Evolutionary conservation across 345 rosid species (phyloP).

Genomic region (Lumnitzera racemosa): DNA sequence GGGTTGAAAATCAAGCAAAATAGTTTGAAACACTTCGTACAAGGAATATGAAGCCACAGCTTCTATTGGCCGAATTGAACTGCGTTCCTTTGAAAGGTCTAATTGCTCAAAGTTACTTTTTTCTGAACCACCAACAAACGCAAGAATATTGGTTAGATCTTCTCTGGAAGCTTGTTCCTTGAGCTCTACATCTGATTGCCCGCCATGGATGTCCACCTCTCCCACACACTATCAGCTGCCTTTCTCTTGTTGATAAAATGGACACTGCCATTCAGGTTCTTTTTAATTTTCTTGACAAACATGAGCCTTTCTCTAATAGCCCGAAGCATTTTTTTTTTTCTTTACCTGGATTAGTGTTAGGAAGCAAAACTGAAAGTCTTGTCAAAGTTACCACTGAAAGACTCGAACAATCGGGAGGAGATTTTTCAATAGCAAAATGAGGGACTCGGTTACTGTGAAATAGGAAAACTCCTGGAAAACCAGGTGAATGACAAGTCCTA

Average conservation of each 20-base stretch:
- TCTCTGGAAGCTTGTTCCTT: constrained; percentile 31
- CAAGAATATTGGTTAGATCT: constrained; percentile 5
- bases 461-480: too few relatives aligned
- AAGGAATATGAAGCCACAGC: too few relatives aligned
- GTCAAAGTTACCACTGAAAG: too few relatives aligned
- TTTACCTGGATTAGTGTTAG: too few relatives aligned
- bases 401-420: too few relatives aligned
- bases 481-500: too few relatives aligned
- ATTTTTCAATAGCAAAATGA: too few relatives aligned
- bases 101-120: not conserved
- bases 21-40: constrained; percentile 48
- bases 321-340: constrained; percentile 26
- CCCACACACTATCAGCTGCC: constrained; percentile 54
- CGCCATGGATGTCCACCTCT: constrained; percentile 54
- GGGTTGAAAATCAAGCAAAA: constrained; percentile 29
- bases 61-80: constrained; percentile 36
- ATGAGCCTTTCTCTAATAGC: constrained; percentile 55
- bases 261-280: constrained; percentile 18
- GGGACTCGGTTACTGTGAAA: too few relatives aligned
- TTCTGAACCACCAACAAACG: not conserved
- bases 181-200: constrained; percentile 69
- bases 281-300: constrained; percentile 46
- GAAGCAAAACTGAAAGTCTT: too few relatives aligned
- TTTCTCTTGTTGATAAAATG: constrained; percentile 32
- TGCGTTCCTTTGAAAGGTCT: too few relatives aligned